A percentile compares a stretch with the other conserved stretches of the same genome.
These are phyloP conservation scores for Trametes cingulata DNA, from an alignment of 768 basidiomycete species.

Conservation along the genomic window DNA sequence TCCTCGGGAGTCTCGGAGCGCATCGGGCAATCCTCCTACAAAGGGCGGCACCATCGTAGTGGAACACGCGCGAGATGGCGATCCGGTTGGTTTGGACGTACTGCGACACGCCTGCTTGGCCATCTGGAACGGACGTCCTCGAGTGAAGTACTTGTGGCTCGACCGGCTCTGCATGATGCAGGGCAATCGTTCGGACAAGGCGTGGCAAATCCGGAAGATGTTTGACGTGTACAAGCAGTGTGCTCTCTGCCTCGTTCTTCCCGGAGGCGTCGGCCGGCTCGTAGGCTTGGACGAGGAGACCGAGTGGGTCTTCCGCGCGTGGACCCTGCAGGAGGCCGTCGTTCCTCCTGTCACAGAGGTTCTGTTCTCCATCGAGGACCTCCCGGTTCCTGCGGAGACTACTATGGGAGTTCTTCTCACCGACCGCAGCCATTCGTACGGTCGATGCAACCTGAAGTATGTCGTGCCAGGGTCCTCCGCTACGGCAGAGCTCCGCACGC, in stretches of 20 bases:
- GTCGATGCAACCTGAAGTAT: background rate
- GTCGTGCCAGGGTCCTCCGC: background rate
- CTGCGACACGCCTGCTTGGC: background rate
- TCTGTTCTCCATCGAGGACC: background rate
- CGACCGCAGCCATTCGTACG: background rate
- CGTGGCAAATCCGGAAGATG: slow-evolving; percentile 2
- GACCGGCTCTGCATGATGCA: slow-evolving; percentile 6
- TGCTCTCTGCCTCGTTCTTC: background rate
- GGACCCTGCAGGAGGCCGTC: slow-evolving; percentile 2
- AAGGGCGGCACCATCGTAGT: background rate
- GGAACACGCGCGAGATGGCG: background rate
- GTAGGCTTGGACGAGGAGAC: slow-evolving; percentile 5
- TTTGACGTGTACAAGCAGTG: background rate
- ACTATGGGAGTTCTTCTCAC: background rate
- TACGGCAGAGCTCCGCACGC: background rate
- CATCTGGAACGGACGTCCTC: background rate
- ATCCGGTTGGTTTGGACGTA: background rate
- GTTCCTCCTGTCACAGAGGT: background rate
- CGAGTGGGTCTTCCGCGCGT: background rate
- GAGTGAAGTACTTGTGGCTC: background rate
- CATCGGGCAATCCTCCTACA: background rate
- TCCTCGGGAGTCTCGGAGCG: background rate
- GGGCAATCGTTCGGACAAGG: background rate
- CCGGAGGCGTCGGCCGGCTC: background rate
- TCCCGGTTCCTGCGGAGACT: background rate